A percentile compares a stretch with the other conserved stretches of the same genome.
phyloP scores from a whole-genome alignment of 2,329 filamentous ascomycete species.

The Rachicladosporium sp. region DNA sequence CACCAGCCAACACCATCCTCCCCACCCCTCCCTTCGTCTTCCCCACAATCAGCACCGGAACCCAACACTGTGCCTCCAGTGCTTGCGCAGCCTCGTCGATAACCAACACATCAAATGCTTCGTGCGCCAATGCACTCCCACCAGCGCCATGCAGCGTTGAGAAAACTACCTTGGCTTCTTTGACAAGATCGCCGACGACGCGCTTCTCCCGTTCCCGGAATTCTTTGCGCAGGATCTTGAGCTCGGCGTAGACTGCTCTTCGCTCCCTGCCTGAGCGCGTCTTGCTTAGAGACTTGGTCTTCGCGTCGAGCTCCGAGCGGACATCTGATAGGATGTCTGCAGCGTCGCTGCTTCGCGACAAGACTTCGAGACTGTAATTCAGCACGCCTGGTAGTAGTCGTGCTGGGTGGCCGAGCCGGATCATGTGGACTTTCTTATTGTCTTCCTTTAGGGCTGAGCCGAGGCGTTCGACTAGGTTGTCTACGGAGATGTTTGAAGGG shows the following conservation, averaged over 20 bases:
- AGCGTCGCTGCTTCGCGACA: constrained; percentile 82
- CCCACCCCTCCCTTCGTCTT: constrained; percentile 37
- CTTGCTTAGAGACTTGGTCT: constrained; percentile 80
- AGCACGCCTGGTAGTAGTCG: constrained; percentile 78
- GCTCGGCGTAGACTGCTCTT: constrained; percentile 67
- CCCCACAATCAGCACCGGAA: constrained; percentile 55
- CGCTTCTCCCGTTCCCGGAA: constrained; percentile 72
- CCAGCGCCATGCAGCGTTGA: constrained; percentile 89
- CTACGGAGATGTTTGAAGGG: constrained; percentile 91
- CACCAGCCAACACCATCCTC: constrained; percentile 84
- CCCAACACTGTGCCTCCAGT: constrained; percentile 94
- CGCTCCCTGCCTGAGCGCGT: constrained; percentile 69
- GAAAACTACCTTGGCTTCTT: constrained; percentile 72
- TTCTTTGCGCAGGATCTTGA: constrained; percentile 77
- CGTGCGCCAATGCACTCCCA: constrained; percentile 64
- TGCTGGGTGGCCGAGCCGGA: constrained; percentile 86
- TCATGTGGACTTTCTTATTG: constrained; percentile 64
- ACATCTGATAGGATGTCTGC: constrained; percentile 83
- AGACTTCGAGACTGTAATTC: constrained; percentile 77
- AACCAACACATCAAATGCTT: constrained; percentile 84
- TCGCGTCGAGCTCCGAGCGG: constrained; percentile 81
- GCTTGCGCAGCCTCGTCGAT: constrained; percentile 96
- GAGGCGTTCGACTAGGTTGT: constrained; percentile 93
- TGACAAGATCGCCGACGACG: constrained; percentile 65
- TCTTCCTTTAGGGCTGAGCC: constrained; percentile 35